These are phyloP conservation scores for Russula earlei DNA, from an alignment of 768 basidiomycete genomes.

Conservation along the genomic window DNA sequence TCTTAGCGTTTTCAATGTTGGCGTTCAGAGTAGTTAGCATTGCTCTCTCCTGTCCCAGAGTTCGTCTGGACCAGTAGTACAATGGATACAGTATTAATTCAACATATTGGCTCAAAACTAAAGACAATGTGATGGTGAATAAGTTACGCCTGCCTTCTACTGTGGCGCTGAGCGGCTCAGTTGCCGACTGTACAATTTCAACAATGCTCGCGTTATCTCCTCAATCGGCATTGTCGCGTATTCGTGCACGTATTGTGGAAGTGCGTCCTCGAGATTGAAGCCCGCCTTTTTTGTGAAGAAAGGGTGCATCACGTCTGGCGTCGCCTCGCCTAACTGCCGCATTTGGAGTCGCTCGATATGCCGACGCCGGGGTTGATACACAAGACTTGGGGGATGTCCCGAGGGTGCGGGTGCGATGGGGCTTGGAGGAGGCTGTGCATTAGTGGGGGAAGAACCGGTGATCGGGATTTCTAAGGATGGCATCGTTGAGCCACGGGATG, in stretches of 20 bases:
- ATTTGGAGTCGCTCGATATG: conserved; percentile 74
- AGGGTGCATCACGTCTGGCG: conserved; percentile 79
- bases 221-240: conserved; percentile 78
- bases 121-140: conserved; percentile 1
- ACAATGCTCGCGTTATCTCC: conserved; percentile 71
- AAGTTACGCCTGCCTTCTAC: neutral
- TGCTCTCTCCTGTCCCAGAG: neutral
- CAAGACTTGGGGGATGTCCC: conserved; percentile 25
- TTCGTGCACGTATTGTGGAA: conserved; percentile 84
- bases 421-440: conserved; percentile 2
- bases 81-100: conserved; percentile 16
- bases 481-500: neutral
- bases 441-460: neutral
- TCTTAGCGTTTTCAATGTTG: conserved; percentile 79
- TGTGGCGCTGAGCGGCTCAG: conserved; percentile 30
- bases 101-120: conserved; percentile 23
- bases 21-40: conserved; percentile 16
- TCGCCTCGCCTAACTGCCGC: conserved; percentile 83
- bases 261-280: conserved; percentile 71
- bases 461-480: neutral
- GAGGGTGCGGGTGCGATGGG: conserved; percentile 5
- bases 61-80: neutral
- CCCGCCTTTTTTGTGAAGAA: conserved; percentile 82
- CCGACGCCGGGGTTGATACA: conserved; percentile 49
- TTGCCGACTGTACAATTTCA: conserved; percentile 72